phyloP scores from a whole-genome alignment of 768 basidiomycete genomes.

The Wakefieldia striispora region DNA sequence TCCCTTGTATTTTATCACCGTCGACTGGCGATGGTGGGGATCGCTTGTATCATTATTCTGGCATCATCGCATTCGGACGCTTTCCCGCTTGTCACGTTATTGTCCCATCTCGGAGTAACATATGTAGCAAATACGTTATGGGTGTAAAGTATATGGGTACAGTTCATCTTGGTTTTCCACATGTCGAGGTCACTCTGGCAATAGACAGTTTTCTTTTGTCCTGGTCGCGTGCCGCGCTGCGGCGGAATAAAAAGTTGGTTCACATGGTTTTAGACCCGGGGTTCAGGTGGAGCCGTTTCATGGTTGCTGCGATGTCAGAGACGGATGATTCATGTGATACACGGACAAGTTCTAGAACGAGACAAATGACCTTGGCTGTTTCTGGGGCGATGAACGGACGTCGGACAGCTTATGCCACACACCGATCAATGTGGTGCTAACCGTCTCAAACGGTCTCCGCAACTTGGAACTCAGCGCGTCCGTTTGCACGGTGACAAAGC shows the following conservation, averaged over 20 bases:
- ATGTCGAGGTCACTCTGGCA: conserved; percentile 1
- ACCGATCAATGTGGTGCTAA: background rate
- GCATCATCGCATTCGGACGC: conserved; percentile 31
- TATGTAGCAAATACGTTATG: conserved; percentile 38
- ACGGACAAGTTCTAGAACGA: too few species aligned
- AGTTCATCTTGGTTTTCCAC: conserved; percentile 13
- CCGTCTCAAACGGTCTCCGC: too few species aligned
- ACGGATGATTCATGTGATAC: too few species aligned
- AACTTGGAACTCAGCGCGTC: conserved; percentile 13
- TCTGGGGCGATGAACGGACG: conserved; percentile 1
- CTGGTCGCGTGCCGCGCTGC: too few species aligned
- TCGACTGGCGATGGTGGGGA: conserved; percentile 16
- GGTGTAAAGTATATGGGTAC: conserved; percentile 35
- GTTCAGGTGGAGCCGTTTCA: too few species aligned
- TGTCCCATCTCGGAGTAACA: conserved; percentile 22
- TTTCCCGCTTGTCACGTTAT: conserved; percentile 17
- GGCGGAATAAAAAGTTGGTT: too few species aligned
- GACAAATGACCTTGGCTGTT: too few species aligned
- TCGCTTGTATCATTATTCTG: conserved; percentile 34
- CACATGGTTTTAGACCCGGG: too few species aligned
- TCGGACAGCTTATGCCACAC: background rate
- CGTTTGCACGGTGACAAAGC: background rate
- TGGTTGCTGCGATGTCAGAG: too few species aligned
- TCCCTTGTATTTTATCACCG: conserved; percentile 29
- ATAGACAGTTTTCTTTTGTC: too few species aligned